Conservation (phyloP, 192 early-diverging fungal species). For the Gonapodya sp. region DNA sequence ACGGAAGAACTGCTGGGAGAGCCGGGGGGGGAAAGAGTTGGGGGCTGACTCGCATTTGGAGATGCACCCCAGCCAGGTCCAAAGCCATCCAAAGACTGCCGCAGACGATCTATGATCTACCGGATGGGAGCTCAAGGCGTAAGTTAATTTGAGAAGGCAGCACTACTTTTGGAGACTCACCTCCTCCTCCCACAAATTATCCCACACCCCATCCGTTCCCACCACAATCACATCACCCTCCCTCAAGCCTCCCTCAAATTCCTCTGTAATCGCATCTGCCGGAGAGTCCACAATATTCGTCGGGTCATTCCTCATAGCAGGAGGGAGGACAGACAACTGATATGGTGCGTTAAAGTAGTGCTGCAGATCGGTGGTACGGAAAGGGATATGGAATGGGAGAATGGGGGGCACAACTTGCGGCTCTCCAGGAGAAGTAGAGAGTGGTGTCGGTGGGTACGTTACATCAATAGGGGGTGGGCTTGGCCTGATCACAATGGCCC, state of each 20-base stretch:
- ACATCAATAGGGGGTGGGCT: not conserved
- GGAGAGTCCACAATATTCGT: conserved; percentile 11
- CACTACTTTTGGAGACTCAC: not conserved
- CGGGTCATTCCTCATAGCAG: conserved; percentile 5
- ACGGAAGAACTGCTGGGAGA: not conserved
- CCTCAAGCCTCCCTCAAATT: conserved; percentile 4
- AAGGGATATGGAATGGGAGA: conserved; percentile 7
- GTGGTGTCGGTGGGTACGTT: not conserved
- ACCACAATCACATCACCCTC: conserved; percentile 19
- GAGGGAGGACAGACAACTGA: conserved; percentile 13
- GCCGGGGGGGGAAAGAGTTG: not conserved
- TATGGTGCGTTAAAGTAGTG: conserved; percentile 20
- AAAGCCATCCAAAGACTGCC: not conserved
- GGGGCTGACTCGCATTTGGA: not conserved
- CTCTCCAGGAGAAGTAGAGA: not conserved
- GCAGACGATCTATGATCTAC: not conserved
- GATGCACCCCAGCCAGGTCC: not conserved
- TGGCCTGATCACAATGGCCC: conserved; percentile 11
- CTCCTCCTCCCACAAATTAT: conserved; percentile 14
- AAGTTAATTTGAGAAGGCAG: not conserved
- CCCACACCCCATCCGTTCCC: conserved; percentile 18
- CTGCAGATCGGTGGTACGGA: conserved; percentile 13
- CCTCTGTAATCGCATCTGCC: conserved; percentile 11
- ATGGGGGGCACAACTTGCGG: not conserved
- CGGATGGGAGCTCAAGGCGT: not conserved